Conservation (phyloP, 1,284 basidiomycete species). For the Vanrija pseudolonga region DNA sequence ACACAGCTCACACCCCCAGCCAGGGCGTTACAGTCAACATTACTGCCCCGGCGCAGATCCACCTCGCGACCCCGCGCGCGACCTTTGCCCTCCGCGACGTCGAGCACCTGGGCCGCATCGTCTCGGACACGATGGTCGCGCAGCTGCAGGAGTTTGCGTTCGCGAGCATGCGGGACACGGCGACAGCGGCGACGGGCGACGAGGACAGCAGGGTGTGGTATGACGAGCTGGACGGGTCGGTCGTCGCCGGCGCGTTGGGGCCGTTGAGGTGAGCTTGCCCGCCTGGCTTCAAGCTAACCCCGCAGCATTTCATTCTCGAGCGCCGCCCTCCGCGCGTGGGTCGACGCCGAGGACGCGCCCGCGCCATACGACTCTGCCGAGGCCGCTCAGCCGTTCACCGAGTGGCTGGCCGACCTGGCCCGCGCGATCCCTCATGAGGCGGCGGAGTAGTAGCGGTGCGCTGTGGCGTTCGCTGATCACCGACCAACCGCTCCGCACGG, state of each 20-base stretch:
- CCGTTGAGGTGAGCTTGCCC: constrained; percentile 17
- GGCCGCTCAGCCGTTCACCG: neutral
- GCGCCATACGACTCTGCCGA: constrained; percentile 10
- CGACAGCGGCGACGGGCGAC: neutral
- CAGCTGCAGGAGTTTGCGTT: constrained; percentile 18
- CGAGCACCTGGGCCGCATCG: constrained; percentile 21
- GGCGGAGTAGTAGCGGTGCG: neutral
- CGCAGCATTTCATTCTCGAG: neutral
- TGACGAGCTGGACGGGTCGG: constrained; percentile 29
- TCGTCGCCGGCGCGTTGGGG: constrained; percentile 17
- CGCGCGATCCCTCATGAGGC: neutral
- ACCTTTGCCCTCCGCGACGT: constrained; percentile 30
- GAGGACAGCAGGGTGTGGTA: constrained; percentile 15
- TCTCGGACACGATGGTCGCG: constrained; percentile 21
- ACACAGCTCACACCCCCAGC: constrained; percentile 11
- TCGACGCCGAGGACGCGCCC: neutral
- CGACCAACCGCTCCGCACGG: neutral
- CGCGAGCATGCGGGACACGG: neutral
- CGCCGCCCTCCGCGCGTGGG: constrained; percentile 2
- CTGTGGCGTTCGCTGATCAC: neutral
- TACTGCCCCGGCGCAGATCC: constrained; percentile 13
- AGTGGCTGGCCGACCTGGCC: constrained; percentile 6
- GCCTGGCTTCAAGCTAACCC: too few relatives aligned
- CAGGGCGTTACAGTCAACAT: constrained; percentile 21
- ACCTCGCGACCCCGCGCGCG: constrained; percentile 19